These are phyloP conservation scores for Ogataea nakhonphanomensis DNA, from an alignment of 805 yeast genomes.

Conservation along the genomic window DNA sequence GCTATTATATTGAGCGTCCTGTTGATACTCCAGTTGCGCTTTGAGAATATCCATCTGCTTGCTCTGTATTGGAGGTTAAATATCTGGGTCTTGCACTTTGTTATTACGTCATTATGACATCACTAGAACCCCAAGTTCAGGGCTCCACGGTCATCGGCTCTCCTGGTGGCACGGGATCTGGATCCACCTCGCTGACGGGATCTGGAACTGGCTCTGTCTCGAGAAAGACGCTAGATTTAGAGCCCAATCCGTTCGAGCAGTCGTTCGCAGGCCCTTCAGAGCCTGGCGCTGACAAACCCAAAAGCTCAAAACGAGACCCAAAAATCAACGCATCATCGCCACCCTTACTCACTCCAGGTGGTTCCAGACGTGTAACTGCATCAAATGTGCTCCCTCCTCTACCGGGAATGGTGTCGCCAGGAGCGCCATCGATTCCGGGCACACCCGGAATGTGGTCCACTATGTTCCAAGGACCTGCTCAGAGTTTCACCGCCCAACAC, in stretches of 20 bases:
- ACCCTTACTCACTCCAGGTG: constrained; percentile 53
- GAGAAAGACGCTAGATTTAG: constrained; percentile 42
- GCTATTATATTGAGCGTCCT: background rate
- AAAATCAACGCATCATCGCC: constrained; percentile 33
- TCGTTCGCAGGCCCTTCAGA: constrained; percentile 55
- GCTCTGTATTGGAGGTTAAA: background rate
- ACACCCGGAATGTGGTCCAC: constrained; percentile 56
- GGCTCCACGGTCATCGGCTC: constrained; percentile 5
- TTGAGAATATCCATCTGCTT: too few relatives aligned
- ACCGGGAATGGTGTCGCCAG: constrained; percentile 42
- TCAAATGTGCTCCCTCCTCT: constrained; percentile 45
- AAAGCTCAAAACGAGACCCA: constrained; percentile 29
- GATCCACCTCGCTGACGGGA: background rate
- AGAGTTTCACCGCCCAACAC: constrained; percentile 11
- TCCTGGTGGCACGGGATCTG: constrained; percentile 10
- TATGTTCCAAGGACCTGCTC: constrained; percentile 40
- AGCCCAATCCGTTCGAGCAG: constrained; percentile 93
- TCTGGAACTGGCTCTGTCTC: too few relatives aligned
- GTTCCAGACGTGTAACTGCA: constrained; percentile 35
- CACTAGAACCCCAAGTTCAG: constrained; percentile 13
- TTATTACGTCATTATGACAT: constrained; percentile 18
- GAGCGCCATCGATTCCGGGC: constrained; percentile 42
- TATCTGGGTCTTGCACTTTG: background rate
- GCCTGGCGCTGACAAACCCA: constrained; percentile 4
- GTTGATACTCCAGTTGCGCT: too few relatives aligned